Base-by-base conservation (phyloP, 352 stramenopile genomes). In the Phytophthora uliginosa region DNA sequence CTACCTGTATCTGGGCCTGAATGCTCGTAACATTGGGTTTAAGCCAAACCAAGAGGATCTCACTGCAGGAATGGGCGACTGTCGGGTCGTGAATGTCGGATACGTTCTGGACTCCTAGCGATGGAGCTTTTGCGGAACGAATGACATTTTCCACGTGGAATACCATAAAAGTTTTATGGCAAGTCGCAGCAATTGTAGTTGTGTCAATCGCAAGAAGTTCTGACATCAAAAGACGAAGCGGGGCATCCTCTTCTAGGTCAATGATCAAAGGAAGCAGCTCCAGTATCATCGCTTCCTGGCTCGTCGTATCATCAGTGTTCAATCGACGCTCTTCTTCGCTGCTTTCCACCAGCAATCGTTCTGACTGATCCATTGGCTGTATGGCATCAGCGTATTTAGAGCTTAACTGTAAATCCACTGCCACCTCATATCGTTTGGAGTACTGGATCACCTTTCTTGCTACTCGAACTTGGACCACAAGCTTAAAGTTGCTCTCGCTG, bases 161-260 rank as follows among this genome's bases (percentile, higher is more conserved):
- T 28, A 74, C 47, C 1, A 15, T 63, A 45, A 74, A 59, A 3
- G 9, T 66, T 50, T 59, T 77, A 18, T 70, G 31, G 42, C 70
- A 74, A 24, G 51, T 26, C 4, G 34, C 40, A 51, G 33, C 12
- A 12, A 2, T 66, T 18, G 33, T 7, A 31, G 22, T 38, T 26
- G 18, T 31, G 2, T 50, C 33, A 36, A 22, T 52, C 36, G 54
- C 22, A 34, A 71, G 7, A 40, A 71, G 20, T 4, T 63, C 38
- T 15, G 51, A 54, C 7, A 52, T 26, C 38, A 48, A 52, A 45
- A 75, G 55, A n/a, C 28, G 68, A 36, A 75, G 51, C 28, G 68
- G 54, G 4, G 22, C 24, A 10, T 54, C 42, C 10, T 26, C 47
- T 40, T 53, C 54, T 12, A 75, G 45, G 31, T 75, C 55, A n/a